Percentiles rank a stretch among this genome's conserved stretches.
These are phyloP conservation scores for Ustilago nuda DNA, from an alignment of 1,284 basidiomycete genomes.

Conservation along the genomic window DNA sequence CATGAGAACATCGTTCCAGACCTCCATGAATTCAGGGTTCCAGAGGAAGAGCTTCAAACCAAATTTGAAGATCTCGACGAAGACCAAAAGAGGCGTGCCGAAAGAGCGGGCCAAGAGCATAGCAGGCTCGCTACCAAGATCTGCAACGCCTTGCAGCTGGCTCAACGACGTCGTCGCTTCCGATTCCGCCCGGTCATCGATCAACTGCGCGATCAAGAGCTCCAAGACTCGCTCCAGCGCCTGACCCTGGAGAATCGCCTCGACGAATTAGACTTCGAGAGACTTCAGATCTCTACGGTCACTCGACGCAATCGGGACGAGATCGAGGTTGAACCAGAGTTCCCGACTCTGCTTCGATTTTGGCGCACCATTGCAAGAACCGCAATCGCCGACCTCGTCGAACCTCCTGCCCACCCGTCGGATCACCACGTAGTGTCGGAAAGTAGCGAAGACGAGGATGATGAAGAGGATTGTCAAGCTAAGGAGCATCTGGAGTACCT, in stretches of 20 bases:
- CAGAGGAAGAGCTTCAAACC: background rate
- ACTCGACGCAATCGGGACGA: background rate
- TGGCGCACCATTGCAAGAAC: background rate
- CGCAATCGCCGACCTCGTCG: background rate
- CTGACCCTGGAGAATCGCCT: background rate
- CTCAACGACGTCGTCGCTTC: background rate
- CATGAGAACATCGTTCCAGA: background rate
- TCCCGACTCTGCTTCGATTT: background rate
- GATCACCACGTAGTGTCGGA: background rate
- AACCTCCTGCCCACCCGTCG: background rate
- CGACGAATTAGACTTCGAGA: background rate
- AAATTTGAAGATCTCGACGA: slow-evolving; percentile 7
- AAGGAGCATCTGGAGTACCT: background rate
- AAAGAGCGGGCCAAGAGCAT: background rate
- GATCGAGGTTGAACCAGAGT: background rate
- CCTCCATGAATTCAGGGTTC: background rate
- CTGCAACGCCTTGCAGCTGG: background rate
- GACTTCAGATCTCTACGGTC: background rate
- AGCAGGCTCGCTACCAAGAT: background rate
- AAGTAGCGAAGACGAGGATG: background rate
- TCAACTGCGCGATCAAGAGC: background rate
- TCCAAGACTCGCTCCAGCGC: background rate
- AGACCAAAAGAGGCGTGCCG: background rate
- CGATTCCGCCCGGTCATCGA: slow-evolving; percentile 9
- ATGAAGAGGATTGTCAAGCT: background rate